These are phyloP conservation scores for Eremothecium gossypii DNA, from an alignment of 1,139 yeast species.

Conservation along the genomic window DNA sequence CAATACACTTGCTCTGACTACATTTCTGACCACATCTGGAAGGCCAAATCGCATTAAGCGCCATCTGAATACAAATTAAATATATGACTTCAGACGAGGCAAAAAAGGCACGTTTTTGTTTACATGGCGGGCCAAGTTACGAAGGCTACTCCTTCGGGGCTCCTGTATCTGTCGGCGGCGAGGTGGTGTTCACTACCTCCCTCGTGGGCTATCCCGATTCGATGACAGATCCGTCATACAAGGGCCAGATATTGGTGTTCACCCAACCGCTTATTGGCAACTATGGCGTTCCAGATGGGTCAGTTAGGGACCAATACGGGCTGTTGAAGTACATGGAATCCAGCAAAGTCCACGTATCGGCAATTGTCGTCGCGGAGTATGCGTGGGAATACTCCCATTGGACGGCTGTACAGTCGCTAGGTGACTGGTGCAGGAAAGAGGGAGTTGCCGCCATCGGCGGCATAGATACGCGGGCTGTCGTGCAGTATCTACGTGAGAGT, in stretches of 20 bases:
- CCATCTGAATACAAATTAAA: background rate
- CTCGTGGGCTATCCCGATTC: conserved; percentile 97
- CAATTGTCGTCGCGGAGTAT: conserved; percentile 91
- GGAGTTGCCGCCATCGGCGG: conserved; percentile 97
- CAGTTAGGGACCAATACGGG: conserved; percentile 71
- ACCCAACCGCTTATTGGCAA: conserved; percentile 97
- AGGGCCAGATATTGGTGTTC: conserved; percentile 94
- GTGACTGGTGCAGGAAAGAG: conserved; percentile 92
- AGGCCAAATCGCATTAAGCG: conserved; percentile 33
- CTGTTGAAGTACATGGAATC: conserved; percentile 85
- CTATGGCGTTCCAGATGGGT: conserved; percentile 91
- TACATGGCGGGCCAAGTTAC: conserved; percentile 33
- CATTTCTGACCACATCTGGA: conserved; percentile 45
- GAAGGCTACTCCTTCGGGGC: conserved; percentile 94
- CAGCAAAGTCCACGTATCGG: conserved; percentile 85
- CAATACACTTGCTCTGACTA: conserved; percentile 36
- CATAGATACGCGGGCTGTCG: conserved; percentile 92
- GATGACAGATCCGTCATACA: conserved; percentile 96
- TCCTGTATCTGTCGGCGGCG: conserved; percentile 83
- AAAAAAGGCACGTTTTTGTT: background rate
- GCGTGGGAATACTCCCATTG: conserved; percentile 95
- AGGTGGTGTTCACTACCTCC: conserved; percentile 95
- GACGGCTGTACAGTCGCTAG: conserved; percentile 95
- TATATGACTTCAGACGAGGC: background rate
- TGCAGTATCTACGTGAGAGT: conserved; percentile 83